A percentile compares a stretch with the other conserved stretches of the same genome.
Evolutionary conservation across 495 filamentous ascomycete species (phyloP).

Genomic region (Aspergillus nidulans): DNA sequence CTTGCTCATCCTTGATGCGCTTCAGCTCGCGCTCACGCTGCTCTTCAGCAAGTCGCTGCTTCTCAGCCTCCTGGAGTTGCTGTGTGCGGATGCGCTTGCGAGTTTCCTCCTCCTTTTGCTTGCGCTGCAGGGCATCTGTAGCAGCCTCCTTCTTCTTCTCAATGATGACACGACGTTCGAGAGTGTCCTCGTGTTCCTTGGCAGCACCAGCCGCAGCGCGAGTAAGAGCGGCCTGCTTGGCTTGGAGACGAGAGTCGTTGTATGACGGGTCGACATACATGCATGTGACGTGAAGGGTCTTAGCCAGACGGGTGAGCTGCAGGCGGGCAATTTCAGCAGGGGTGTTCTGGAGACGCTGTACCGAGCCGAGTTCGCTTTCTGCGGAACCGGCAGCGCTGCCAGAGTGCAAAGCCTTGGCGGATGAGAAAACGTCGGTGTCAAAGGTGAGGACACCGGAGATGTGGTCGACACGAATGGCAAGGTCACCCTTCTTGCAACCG

Average conservation of each 20-base stretch:
- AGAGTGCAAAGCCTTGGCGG: conserved; percentile 84
- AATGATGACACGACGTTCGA: conserved; percentile 84
- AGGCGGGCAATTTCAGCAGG: conserved; percentile 96
- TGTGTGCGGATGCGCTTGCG: conserved; percentile 78
- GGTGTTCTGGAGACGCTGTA: conserved; percentile 94
- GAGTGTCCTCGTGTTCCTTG: conserved; percentile 83
- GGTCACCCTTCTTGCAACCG: conserved; percentile 98
- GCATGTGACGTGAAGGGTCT: conserved; percentile 85
- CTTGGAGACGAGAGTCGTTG: conserved; percentile 70
- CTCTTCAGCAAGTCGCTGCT: conserved; percentile 80
- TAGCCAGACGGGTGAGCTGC: conserved; percentile 86
- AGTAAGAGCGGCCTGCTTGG: conserved; percentile 73
- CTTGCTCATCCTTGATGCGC: conserved; percentile 82
- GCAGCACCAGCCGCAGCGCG: conserved; percentile 82
- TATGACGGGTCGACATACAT: conserved; percentile 90
- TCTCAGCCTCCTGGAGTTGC: conserved; percentile 82
- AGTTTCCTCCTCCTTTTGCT: conserved; percentile 88
- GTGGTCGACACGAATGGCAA: conserved; percentile 94
- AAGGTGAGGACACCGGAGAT: conserved; percentile 92
- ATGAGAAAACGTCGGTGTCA: conserved; percentile 96
- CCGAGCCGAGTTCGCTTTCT: conserved; percentile 76
- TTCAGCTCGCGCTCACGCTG: conserved; percentile 85
- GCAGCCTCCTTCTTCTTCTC: conserved; percentile 95
- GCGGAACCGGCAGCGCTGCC: conserved; percentile 84
- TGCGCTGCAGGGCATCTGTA: conserved; percentile 73